Percentiles rank a stretch among this genome's conserved stretches.
These are phyloP conservation scores for Phytophthora lateralis DNA, from an alignment of 352 stramenopile species.

Conservation along the genomic window DNA sequence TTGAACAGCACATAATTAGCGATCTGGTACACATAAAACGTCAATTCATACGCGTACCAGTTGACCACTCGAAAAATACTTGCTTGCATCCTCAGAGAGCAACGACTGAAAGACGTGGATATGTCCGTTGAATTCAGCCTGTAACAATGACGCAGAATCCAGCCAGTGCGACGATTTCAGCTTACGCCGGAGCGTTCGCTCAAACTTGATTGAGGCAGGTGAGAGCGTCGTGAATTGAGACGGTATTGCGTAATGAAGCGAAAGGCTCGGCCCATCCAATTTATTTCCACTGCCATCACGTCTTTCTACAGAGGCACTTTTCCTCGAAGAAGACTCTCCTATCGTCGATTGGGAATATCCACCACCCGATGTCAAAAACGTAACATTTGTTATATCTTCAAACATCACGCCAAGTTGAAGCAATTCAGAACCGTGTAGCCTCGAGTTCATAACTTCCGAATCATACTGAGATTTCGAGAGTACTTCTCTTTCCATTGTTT, in stretches of 20 bases:
- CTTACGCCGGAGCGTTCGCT: slow-evolving; percentile 38
- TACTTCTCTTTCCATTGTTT: neutral
- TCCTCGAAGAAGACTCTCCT: neutral
- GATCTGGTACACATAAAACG: neutral
- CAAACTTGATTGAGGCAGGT: slow-evolving; percentile 12
- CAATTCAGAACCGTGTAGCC: neutral
- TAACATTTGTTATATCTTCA: slow-evolving; percentile 12
- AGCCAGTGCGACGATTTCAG: slow-evolving; percentile 17
- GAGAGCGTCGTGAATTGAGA: slow-evolving; percentile 26
- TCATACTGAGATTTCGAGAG: neutral
- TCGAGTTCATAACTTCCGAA: neutral
- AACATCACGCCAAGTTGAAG: slow-evolving; percentile 39
- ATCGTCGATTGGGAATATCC: neutral
- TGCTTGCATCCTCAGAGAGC: slow-evolving; percentile 20
- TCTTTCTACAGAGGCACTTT: neutral
- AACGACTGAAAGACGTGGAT: slow-evolving; percentile 39
- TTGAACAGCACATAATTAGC: neutral
- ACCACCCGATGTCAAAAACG: neutral
- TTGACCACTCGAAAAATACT: slow-evolving; percentile 28
- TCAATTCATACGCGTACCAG: slow-evolving; percentile 34
- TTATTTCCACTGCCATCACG: neutral
- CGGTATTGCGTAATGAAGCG: slow-evolving; percentile 33
- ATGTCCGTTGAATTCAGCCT: slow-evolving; percentile 25
- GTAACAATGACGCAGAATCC: neutral
- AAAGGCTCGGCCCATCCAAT: slow-evolving; percentile 10